phyloP scores from a whole-genome alignment of 1,284 basidiomycete genomes.

The Heterobasidion irregulare region DNA sequence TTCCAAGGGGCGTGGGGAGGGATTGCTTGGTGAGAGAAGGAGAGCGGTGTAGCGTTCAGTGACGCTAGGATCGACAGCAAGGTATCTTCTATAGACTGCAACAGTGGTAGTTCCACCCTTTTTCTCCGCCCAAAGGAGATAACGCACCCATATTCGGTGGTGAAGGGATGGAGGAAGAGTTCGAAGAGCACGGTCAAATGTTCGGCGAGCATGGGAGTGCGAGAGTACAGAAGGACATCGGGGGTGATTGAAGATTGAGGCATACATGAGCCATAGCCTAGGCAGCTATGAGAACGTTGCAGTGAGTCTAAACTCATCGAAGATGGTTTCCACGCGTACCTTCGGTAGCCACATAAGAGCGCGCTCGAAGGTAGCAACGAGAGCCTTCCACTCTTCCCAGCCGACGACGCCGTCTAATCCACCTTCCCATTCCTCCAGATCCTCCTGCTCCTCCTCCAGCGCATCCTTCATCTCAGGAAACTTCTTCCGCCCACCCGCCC shows the following conservation, averaged over 20 bases:
- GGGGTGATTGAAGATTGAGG: slow-evolving; percentile 87
- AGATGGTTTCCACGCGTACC: slow-evolving; percentile 38
- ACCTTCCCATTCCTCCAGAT: slow-evolving; percentile 75
- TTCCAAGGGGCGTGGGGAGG: slow-evolving; percentile 78
- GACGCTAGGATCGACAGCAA: slow-evolving; percentile 76
- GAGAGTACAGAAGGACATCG: slow-evolving; percentile 81
- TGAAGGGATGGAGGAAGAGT: slow-evolving; percentile 95
- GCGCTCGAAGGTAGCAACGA: slow-evolving; percentile 87
- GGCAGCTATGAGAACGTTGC: slow-evolving; percentile 56
- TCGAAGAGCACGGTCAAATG: slow-evolving; percentile 91
- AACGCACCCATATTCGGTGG: slow-evolving; percentile 87
- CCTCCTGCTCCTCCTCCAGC: slow-evolving; percentile 75
- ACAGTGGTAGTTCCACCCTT: slow-evolving; percentile 83
- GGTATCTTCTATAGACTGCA: slow-evolving; percentile 85
- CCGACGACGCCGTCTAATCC: slow-evolving; percentile 85
- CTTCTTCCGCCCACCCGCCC: slow-evolving; percentile 80
- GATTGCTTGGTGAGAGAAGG: slow-evolving; percentile 60
- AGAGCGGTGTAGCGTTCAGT: slow-evolving; percentile 81
- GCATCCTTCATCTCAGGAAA: slow-evolving; percentile 84
- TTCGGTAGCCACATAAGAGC: slow-evolving; percentile 91
- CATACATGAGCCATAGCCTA: slow-evolving; percentile 89
- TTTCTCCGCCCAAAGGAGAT: slow-evolving; percentile 89
- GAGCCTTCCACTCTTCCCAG: slow-evolving; percentile 90
- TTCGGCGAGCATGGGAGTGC: slow-evolving; percentile 85
- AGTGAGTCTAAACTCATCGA: slow-evolving; percentile 7